Evolutionary conservation across 371 early-diverging fungal genomes (phyloP).

Genomic region (Lichtheimia corymbifera): DNA sequence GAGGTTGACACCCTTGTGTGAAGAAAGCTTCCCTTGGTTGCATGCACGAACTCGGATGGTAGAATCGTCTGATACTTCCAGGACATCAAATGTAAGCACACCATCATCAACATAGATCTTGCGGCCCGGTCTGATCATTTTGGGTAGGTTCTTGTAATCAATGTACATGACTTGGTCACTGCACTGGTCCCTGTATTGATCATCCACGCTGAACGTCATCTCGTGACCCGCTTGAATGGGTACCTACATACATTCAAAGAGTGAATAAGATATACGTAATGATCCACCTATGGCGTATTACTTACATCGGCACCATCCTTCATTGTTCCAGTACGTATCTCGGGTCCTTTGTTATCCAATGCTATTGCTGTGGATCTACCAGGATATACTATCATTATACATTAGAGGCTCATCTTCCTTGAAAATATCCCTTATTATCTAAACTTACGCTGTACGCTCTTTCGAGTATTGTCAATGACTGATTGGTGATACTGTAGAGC

Average conservation of each 20-base stretch:
- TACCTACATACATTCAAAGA: conserved; percentile 26
- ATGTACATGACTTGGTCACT: conserved; percentile 77
- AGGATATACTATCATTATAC: conserved; percentile 29
- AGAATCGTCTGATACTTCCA: conserved; percentile 54
- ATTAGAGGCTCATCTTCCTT: not conserved
- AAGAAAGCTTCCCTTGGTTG: conserved; percentile 77
- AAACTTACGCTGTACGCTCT: conserved; percentile 54
- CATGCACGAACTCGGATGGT: conserved; percentile 72
- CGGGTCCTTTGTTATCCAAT: conserved; percentile 87
- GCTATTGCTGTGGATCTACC: conserved; percentile 82
- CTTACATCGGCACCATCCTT: conserved; percentile 57
- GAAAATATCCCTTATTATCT: not conserved
- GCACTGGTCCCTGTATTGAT: conserved; percentile 63
- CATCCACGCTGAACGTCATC: conserved; percentile 86
- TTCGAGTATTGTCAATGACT: conserved; percentile 77
- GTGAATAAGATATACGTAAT: not conserved
- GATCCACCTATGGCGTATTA: not conserved
- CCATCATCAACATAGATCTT: conserved; percentile 89
- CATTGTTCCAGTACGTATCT: conserved; percentile 83
- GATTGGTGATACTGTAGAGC: conserved; percentile 72
- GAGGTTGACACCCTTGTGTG: conserved; percentile 88
- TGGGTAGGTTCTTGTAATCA: conserved; percentile 87
- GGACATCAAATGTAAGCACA: conserved; percentile 81
- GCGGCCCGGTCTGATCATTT: conserved; percentile 80
- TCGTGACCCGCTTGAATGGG: conserved; percentile 74